Evolutionary conservation across 768 basidiomycete species (phyloP).

Genomic region (Boletus coccyginus): DNA sequence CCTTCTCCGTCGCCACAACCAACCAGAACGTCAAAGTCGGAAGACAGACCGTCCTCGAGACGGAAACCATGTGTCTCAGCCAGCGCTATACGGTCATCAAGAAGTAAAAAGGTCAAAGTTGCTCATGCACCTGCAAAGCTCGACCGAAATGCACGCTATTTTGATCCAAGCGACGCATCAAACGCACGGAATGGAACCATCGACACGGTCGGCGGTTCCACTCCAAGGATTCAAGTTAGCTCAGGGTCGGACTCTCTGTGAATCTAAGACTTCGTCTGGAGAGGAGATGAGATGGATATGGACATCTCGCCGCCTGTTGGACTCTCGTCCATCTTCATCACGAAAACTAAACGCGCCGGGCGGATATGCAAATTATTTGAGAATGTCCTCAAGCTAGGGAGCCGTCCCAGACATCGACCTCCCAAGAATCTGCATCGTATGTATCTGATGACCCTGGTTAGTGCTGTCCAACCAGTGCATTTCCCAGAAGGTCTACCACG

Average conservation of each 20-base stretch:
- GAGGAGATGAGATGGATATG: constrained; percentile 24
- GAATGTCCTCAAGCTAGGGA: constrained; percentile 53
- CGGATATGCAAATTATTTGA: constrained; percentile 60
- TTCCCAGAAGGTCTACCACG: constrained; percentile 20
- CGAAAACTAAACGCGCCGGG: constrained; percentile 40
- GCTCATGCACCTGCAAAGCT: constrained; percentile 25
- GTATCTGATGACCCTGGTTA: background rate
- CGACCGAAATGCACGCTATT: constrained; percentile 29
- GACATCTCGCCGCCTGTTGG: constrained; percentile 13
- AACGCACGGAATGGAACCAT: constrained; percentile 18
- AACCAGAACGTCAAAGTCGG: background rate
- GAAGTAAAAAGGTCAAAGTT: constrained; percentile 31
- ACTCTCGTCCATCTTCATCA: constrained; percentile 12
- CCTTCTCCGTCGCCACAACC: constrained; percentile 11
- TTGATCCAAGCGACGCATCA: constrained; percentile 34
- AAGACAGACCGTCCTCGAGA: constrained; percentile 37
- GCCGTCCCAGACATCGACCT: too few relatives aligned
- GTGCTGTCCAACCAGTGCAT: constrained; percentile 7
- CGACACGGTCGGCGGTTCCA: constrained; percentile 30
- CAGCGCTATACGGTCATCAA: constrained; percentile 11
- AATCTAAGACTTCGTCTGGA: constrained; percentile 11
- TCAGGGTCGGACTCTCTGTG: constrained; percentile 24
- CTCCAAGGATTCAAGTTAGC: constrained; percentile 29
- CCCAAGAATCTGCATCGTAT: too few relatives aligned
- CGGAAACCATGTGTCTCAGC: constrained; percentile 41